Conservation (phyloP, 1,284 basidiomycete species). For the Inonotus obliquus region DNA sequence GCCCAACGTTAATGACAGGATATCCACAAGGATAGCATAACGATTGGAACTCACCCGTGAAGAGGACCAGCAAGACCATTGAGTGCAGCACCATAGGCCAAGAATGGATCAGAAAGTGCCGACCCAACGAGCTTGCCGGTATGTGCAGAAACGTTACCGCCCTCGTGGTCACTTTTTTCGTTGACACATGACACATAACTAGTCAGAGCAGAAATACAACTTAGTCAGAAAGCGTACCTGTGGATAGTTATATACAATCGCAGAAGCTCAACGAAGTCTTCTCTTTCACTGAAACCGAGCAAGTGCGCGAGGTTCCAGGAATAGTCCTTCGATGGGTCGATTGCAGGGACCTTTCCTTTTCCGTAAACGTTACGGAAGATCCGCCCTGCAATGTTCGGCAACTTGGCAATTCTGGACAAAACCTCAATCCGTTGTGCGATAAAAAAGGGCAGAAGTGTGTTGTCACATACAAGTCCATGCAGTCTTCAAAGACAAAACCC, state of each 20-base stretch:
- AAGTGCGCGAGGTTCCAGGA: constrained; percentile 90
- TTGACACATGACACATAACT: neutral
- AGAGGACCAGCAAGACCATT: constrained; percentile 97
- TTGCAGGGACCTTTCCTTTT: constrained; percentile 83
- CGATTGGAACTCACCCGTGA: constrained; percentile 53
- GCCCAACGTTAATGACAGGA: neutral
- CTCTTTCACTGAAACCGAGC: constrained; percentile 89
- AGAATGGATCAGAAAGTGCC: constrained; percentile 97
- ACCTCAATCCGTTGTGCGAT: constrained; percentile 5
- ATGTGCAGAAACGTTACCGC: constrained; percentile 98
- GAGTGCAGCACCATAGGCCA: constrained; percentile 88
- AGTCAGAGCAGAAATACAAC: neutral
- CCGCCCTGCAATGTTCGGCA: constrained; percentile 94
- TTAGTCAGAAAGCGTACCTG: constrained; percentile 40
- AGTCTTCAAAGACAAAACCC: constrained; percentile 93
- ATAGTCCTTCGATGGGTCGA: constrained; percentile 89
- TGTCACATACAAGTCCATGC: constrained; percentile 80
- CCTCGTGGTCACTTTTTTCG: constrained; percentile 79
- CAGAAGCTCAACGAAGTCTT: constrained; percentile 90
- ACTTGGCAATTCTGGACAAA: constrained; percentile 79
- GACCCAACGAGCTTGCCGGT: constrained; percentile 96
- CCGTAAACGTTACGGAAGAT: constrained; percentile 96
- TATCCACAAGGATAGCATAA: neutral
- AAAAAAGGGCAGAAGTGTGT: constrained; percentile 12
- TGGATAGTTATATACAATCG: constrained; percentile 98